Evolutionary conservation across 768 basidiomycete genomes (phyloP), one percentile per base, ranked within the genome.

Genomic region (Candolleomyces efflorescens): DNA sequence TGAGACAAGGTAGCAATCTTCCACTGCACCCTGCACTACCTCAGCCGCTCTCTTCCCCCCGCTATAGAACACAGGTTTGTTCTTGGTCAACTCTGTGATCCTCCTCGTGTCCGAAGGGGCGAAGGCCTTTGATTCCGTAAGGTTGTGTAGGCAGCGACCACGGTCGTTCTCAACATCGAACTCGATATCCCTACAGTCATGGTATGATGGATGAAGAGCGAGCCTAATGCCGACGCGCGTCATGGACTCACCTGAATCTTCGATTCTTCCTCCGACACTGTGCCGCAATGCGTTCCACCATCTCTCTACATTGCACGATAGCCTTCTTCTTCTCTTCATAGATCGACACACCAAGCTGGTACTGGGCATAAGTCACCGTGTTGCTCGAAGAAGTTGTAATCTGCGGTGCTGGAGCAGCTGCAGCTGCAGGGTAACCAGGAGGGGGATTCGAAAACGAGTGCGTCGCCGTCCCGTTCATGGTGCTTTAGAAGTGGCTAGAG

Each of bases 161-260:
- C 68, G 63, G 65, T 84, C 81, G 50, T 80, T 80, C 63, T 82
- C 81, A n/a, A 84, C 68, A 62, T 84, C 83, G 56, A 83, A 84
- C 61, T 82, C 82, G 23, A 80, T 69, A 67, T 85, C 83, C 63
- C 83, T 82, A n/a, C 1, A 53, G 36, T 63, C n/a, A 24, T 11
- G 6, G 48, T 23, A 23, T 17, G 22, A 20, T 54, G 20, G 9
- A 51, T 13, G 53, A 22, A 27, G 46, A 20, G 22, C 45, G 45
- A 24, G 15, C 45, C 12, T 20, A 12, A 24, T 10, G 15, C 41
- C 17, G 49, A 48, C 13, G 27, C n/a, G n/a, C 15, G 20, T 32
- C 38, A 10, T 32, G 44, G 23, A 45, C 73, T 20, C 56, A 82
- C 81, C 82, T 69, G 65, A 81, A 82, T 59, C 78, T 79, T 38